Percentiles rank a stretch among this genome's conserved stretches.
These are phyloP conservation scores for Pedinophyceae sp. DNA, from an alignment of 139 green algal genomes.

Conservation along the genomic window DNA sequence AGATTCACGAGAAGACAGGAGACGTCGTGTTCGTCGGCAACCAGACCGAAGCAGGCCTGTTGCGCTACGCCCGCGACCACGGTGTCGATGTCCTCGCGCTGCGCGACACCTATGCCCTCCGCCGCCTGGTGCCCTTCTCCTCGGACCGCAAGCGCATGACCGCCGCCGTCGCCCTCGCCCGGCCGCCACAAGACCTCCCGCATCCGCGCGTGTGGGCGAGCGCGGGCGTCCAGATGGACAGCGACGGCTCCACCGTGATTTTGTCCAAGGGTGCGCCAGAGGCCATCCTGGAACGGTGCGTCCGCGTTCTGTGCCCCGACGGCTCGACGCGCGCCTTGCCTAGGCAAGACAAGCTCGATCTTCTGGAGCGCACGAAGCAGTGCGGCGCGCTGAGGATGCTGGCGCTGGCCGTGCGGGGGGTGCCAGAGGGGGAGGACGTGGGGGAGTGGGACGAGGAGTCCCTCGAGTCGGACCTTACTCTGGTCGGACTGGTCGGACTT, in stretches of 20 bases:
- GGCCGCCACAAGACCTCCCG: not conserved
- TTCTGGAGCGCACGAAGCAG: too few species aligned
- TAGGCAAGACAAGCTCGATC: too few species aligned
- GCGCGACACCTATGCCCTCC: not conserved
- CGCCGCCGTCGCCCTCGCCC: slow-evolving; percentile 14
- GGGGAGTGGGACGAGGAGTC: not conserved
- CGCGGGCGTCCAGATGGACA: too few species aligned
- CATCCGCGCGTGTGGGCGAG: too few species aligned
- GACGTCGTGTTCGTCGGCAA: slow-evolving; percentile 33
- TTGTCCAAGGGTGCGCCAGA: slow-evolving; percentile 82
- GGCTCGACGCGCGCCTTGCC: too few species aligned
- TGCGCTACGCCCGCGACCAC: too few species aligned
- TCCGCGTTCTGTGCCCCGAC: not conserved
- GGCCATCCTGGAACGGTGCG: slow-evolving; percentile 66
- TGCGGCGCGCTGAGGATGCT: slow-evolving; percentile 45
- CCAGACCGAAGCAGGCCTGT: slow-evolving; percentile 61
- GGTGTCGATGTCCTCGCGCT: not conserved
- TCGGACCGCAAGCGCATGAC: slow-evolving; percentile 73
- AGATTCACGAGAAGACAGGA: too few species aligned
- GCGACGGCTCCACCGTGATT: slow-evolving; percentile 15
- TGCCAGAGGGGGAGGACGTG: too few species aligned
- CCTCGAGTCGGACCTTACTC: slow-evolving; percentile 23
- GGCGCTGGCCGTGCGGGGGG: slow-evolving; percentile 49
- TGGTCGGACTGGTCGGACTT: slow-evolving; percentile 47
- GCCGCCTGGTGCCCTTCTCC: slow-evolving; percentile 46